Conservation (phyloP, 1,284 basidiomycete genomes). For the Pisolithus thermaeus region DNA sequence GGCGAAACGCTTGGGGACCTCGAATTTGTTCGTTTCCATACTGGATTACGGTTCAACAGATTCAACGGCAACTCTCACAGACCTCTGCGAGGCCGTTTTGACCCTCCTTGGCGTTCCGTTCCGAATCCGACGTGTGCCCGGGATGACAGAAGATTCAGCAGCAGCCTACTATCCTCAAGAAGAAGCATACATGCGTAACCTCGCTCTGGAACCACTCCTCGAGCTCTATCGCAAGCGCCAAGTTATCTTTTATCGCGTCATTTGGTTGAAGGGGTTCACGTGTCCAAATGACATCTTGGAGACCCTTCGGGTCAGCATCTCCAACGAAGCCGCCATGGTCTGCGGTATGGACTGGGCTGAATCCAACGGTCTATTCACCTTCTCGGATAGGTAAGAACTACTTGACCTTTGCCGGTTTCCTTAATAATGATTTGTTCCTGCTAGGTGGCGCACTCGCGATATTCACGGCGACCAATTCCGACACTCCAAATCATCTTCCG, state of each 20-base stretch:
- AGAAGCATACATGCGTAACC: constrained; percentile 87
- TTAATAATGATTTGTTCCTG: not conserved
- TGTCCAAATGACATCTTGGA: constrained; percentile 95
- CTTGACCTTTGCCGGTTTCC: not conserved
- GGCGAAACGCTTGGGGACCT: constrained; percentile 79
- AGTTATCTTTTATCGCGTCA: constrained; percentile 82
- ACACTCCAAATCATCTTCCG: constrained; percentile 87
- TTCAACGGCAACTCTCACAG: constrained; percentile 86
- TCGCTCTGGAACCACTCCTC: constrained; percentile 84
- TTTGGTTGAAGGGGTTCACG: constrained; percentile 96
- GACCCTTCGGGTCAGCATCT: constrained; percentile 82
- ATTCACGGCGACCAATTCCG: constrained; percentile 95
- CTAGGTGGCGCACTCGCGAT: constrained; percentile 89
- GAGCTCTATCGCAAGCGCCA: constrained; percentile 73
- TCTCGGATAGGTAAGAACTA: constrained; percentile 76
- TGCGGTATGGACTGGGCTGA: constrained; percentile 99
- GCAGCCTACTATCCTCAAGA: constrained; percentile 91
- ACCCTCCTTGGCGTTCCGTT: constrained; percentile 88
- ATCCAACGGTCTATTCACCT: constrained; percentile 93
- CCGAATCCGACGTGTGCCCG: constrained; percentile 78
- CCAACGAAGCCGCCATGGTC: constrained; percentile 91
- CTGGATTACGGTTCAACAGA: constrained; percentile 91
- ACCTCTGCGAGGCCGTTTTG: constrained; percentile 89
- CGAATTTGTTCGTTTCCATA: constrained; percentile 92
- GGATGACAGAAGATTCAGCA: constrained; percentile 81